Base-by-base conservation (phyloP, 495 filamentous ascomycete genomes). In the Pyrenopolyporus hunteri region DNA sequence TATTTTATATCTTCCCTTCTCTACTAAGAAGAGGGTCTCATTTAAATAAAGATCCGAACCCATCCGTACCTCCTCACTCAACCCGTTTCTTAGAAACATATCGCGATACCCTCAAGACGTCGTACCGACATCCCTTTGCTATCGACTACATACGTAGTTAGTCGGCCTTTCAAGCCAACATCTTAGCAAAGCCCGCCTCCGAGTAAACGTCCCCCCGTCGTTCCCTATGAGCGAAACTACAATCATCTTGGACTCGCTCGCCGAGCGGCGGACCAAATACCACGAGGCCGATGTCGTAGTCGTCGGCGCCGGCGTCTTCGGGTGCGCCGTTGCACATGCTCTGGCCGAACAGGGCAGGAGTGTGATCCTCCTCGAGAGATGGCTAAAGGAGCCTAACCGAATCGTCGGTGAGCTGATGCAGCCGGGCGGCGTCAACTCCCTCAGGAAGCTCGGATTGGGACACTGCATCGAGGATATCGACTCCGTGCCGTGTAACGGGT, bases 391-490 rank as follows among this genome's bases (percentile, higher is more conserved):
- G 77, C 94, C 94, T 9, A 91, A 98, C 78, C 87, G 94, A 51
- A 98, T 98, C 67, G 93, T 98, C 16, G 94, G 94, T 50, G 94
- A 98, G 78, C 76, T 98, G 56, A 76, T 98, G 69, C 94, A 98
- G 72, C 94, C 94, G 3, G 94, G 94, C 25, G 94, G 94, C 35
- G 87, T 96, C 32, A 75, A 80, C 36, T 92, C 95, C 14, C 79
- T 98, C 59, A 81, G 87, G 67, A 85, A 88, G 63, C 77, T 98
- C 47, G 95, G 95, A 5, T 74, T 98, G 46, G 73, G 73, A 37
- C 84, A 90, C 57, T 97, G 92, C 69, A 78, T 98, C 11, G 93
- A 98, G 50, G 89, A 76, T 11, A 98, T 98, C 65, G 94, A 98
- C 68, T 86, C 92, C 1, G 82, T 97, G 26, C 78, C 78, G 4